Evolutionary conservation across 306 rosid genomes (phyloP), one percentile per base, ranked within the genome.

Genomic region (Albizia julibrissin): DNA sequence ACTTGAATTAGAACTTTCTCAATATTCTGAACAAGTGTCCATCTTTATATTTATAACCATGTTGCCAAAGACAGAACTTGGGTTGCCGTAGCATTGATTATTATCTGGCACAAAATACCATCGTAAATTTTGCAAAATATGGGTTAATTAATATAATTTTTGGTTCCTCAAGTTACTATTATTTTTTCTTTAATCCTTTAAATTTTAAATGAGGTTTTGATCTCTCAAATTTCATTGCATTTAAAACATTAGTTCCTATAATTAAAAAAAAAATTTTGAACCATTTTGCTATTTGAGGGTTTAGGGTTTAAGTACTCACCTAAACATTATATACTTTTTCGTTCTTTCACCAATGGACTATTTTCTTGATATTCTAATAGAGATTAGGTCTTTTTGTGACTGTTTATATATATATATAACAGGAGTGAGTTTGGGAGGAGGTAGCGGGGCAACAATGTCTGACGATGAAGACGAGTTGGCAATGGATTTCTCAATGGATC

Each of bases 391-490:
- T 18, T 8, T 34, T 37, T 21, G 27, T 69, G 3, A 10, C 40
- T 4, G 73, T 9, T 44, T 47, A 43, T 37, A 44, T 71, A 37
- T 73, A 72, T 37, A 43, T 71, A 58, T 68, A 29, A 0, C 83
- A 93, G 98, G 99, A 87, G 96, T 91, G 44, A 92, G 91, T 79
- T 77, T 93, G 59, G 98, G 97, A 24, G 99, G 93, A 88, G 99
- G 98, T 56, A 89, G 85, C 14, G 99, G 99, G 10, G 98, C 96
- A 39, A 91, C 99, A 62, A 95, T 95, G 99, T 95, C 99, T 10
- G 99, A 95, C 44, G 99, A 95, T 74, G 99, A 95, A 49, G 98
- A 95, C 33, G 99, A 95, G 0, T 8, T 91, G 81, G 96, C 76
- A 58, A 90, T 92, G 91, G 97, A 95, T 82, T 93, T 89, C 79